These are phyloP conservation scores for Centella asiatica DNA, from an alignment of 129 eudicot genomes.

Conservation along the genomic window DNA sequence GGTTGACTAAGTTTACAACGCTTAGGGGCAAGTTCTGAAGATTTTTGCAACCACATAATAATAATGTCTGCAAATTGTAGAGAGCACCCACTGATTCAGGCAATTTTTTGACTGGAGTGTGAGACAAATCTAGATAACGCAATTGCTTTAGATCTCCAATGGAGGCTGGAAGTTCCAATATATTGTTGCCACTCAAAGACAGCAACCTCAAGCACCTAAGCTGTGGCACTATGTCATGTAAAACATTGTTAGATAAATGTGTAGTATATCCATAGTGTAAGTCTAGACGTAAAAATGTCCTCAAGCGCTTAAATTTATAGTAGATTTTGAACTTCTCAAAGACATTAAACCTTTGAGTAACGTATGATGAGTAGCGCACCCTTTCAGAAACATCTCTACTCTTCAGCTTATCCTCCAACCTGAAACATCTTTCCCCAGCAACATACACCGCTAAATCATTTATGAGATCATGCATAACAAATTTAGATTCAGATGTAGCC, in stretches of 20 bases:
- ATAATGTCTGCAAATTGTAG: not conserved
- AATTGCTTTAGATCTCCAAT: constrained; percentile 12
- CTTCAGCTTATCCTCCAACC: constrained; percentile 16
- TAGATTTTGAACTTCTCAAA: constrained; percentile 19
- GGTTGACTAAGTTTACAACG: constrained; percentile 15
- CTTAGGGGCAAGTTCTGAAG: constrained; percentile 6
- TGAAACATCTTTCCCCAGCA: constrained; percentile 15
- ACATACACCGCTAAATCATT: constrained; percentile 24
- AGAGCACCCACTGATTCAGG: constrained; percentile 20
- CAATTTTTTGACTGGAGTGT: constrained; percentile 8
- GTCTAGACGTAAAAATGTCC: constrained; percentile 35
- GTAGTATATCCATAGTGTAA: not conserved
- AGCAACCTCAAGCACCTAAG: constrained; percentile 6
- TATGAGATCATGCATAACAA: constrained; percentile 33
- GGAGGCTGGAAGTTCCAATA: constrained; percentile 1
- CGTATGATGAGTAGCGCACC: constrained; percentile 24
- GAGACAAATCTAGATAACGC: constrained; percentile 23
- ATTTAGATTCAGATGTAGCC: constrained; percentile 3
- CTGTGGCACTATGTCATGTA: not conserved
- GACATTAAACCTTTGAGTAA: constrained; percentile 16
- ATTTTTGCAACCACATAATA: not conserved
- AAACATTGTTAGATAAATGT: constrained; percentile 17
- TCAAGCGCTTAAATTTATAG: constrained; percentile 18
- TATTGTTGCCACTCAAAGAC: constrained; percentile 1
- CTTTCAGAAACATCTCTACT: constrained; percentile 12